phyloP scores from a whole-genome alignment of 2,329 filamentous ascomycete genomes.

The Gaeumannomyces sp. region DNA sequence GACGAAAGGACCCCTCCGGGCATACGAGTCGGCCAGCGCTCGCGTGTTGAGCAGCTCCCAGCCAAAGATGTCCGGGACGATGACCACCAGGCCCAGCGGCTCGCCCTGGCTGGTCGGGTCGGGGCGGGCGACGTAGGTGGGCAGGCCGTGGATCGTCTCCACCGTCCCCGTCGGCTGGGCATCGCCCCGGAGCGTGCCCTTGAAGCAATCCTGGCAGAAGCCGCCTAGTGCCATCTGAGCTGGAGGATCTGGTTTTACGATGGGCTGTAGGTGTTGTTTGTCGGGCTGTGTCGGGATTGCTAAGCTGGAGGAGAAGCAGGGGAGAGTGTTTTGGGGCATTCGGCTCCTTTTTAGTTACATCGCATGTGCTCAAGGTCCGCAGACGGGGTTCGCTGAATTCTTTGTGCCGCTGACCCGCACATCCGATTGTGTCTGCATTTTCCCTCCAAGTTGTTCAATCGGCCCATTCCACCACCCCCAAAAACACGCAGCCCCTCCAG shows the following conservation, averaged over 20 bases:
- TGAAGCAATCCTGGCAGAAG: conserved; percentile 37
- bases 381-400: too few relatives aligned
- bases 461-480: too few relatives aligned
- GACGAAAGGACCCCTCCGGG: conserved; percentile 38
- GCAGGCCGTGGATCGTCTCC: conserved; percentile 39
- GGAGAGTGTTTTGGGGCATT: too few relatives aligned
- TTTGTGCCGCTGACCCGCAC: too few relatives aligned
- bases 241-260: neutral
- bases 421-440: too few relatives aligned
- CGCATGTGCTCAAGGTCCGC: too few relatives aligned
- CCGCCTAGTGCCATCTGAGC: neutral
- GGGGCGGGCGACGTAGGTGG: conserved; percentile 38
- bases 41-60: conserved; percentile 47
- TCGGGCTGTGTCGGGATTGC: too few relatives aligned
- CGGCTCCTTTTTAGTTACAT: too few relatives aligned
- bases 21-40: conserved; percentile 47
- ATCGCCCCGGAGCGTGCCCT: conserved; percentile 36
- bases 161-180: conserved; percentile 38
- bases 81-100: conserved; percentile 42
- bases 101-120: conserved; percentile 25
- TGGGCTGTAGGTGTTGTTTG: neutral
- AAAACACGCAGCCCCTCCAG: too few relatives aligned
- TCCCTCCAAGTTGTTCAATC: too few relatives aligned
- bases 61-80: conserved; percentile 50
- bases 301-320: too few relatives aligned